These are phyloP conservation scores for Prunella vulgaris DNA, from an alignment of 257 asterid genomes.

Conservation along the genomic window DNA sequence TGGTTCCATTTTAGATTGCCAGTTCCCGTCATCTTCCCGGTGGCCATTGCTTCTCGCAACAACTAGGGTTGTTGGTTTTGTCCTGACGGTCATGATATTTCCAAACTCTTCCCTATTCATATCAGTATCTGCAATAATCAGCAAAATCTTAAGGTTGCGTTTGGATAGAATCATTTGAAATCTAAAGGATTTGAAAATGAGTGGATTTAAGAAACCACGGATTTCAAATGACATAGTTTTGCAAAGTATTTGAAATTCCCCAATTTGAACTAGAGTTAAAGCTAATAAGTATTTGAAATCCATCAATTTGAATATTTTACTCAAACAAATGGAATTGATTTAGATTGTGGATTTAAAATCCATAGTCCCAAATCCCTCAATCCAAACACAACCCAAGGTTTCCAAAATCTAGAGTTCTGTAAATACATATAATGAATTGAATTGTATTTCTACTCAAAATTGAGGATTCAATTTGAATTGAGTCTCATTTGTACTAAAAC, in stretches of 20 bases:
- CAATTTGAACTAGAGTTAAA: too few relatives aligned
- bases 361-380: too few relatives aligned
- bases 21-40: conserved; percentile 40
- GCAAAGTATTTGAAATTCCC: too few relatives aligned
- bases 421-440: not conserved
- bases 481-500: not conserved
- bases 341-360: too few relatives aligned
- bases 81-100: conserved; percentile 55
- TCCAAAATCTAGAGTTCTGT: not conserved
- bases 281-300: too few relatives aligned
- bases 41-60: conserved; percentile 46
- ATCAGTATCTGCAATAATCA: conserved; percentile 45
- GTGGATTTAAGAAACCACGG: too few relatives aligned
- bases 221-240: too few relatives aligned
- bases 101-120: conserved; percentile 70
- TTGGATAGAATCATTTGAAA: too few relatives aligned
- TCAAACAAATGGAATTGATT: too few relatives aligned
- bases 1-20: conserved; percentile 62
- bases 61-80: conserved; percentile 46
- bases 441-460: not conserved
- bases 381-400: too few relatives aligned
- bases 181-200: too few relatives aligned
- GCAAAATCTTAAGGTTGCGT: not conserved
- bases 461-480: not conserved
- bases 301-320: too few relatives aligned